Evolutionary conservation across 2,329 filamentous ascomycete species (phyloP).

Genomic region (Botrytis sinoallii): DNA sequence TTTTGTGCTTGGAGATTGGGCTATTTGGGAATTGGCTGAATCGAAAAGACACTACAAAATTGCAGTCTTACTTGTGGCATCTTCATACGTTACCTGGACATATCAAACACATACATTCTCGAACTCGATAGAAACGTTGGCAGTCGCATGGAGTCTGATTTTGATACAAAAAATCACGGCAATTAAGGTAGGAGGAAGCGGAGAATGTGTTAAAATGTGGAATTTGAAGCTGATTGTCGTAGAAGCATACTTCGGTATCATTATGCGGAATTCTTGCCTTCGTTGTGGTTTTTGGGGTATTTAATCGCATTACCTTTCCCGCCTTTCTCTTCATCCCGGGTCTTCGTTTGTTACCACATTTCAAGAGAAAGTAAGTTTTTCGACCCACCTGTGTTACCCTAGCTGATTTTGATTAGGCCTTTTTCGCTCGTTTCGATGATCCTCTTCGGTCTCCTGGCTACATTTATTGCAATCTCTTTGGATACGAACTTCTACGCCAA

Average conservation of each 20-base stretch:
- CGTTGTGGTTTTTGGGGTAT: constrained; percentile 79
- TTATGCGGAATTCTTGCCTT: constrained; percentile 77
- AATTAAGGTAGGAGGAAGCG: constrained; percentile 57
- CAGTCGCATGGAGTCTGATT: constrained; percentile 90
- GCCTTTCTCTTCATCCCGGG: constrained; percentile 86
- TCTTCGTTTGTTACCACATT: constrained; percentile 79
- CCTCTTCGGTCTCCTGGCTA: constrained; percentile 63
- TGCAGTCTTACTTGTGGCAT: constrained; percentile 82
- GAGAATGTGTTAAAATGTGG: not conserved
- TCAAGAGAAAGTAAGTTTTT: constrained; percentile 66
- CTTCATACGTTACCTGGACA: constrained; percentile 98
- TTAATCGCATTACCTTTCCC: constrained; percentile 97
- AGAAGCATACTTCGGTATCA: constrained; percentile 73
- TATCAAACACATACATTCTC: constrained; percentile 98
- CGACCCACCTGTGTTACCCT: not conserved
- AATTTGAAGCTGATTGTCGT: constrained; percentile 23
- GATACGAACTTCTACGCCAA: constrained; percentile 82
- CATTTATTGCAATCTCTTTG: constrained; percentile 69
- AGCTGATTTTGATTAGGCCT: constrained; percentile 44
- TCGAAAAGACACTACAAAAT: constrained; percentile 67
- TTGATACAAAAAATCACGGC: constrained; percentile 82
- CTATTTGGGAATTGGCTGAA: constrained; percentile 83
- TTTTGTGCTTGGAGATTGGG: constrained; percentile 98
- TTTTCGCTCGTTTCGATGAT: constrained; percentile 61
- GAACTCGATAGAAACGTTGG: constrained; percentile 91